These are phyloP conservation scores for Coniferiporia weirii DNA, from an alignment of 1,284 basidiomycete species.

Conservation along the genomic window DNA sequence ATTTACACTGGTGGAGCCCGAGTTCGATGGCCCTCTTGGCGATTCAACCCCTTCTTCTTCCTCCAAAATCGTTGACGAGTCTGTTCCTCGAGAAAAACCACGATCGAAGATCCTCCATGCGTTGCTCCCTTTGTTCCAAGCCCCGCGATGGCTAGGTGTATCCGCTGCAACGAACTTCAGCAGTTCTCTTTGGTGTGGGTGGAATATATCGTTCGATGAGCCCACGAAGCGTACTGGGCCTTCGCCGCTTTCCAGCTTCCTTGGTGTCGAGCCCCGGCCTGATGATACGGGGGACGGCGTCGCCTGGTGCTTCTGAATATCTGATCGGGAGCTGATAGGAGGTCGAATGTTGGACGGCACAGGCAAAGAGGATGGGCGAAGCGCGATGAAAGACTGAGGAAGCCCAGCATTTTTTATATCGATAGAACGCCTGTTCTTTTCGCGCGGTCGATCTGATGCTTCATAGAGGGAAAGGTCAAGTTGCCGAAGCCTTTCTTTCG, in stretches of 20 bases:
- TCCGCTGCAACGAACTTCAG: slow-evolving; percentile 58
- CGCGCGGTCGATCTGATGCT: slow-evolving; percentile 20
- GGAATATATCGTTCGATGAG: neutral
- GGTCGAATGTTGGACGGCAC: slow-evolving; percentile 48
- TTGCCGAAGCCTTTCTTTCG: neutral
- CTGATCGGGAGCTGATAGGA: slow-evolving; percentile 15
- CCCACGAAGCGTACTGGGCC: neutral
- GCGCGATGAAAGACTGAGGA: slow-evolving; percentile 50
- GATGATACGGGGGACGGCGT: neutral
- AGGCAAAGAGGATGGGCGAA: slow-evolving; percentile 65
- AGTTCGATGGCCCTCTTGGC: slow-evolving; percentile 20
- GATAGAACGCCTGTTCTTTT: slow-evolving; percentile 21
- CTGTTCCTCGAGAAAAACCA: slow-evolving; percentile 29
- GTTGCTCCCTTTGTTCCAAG: slow-evolving; percentile 59
- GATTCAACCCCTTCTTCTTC: slow-evolving; percentile 40
- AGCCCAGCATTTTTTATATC: slow-evolving; percentile 32
- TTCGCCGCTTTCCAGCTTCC: neutral
- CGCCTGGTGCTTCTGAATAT: neutral
- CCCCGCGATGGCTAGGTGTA: slow-evolving; percentile 63
- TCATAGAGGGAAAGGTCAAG: slow-evolving; percentile 21
- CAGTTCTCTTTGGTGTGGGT: slow-evolving; percentile 40
- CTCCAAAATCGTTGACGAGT: slow-evolving; percentile 33
- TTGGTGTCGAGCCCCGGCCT: slow-evolving; percentile 12
- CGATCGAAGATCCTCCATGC: slow-evolving; percentile 60
- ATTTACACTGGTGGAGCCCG: neutral